Base-by-base conservation (phyloP, 2,329 filamentous ascomycete species). In the Fusarium devonianum region DNA sequence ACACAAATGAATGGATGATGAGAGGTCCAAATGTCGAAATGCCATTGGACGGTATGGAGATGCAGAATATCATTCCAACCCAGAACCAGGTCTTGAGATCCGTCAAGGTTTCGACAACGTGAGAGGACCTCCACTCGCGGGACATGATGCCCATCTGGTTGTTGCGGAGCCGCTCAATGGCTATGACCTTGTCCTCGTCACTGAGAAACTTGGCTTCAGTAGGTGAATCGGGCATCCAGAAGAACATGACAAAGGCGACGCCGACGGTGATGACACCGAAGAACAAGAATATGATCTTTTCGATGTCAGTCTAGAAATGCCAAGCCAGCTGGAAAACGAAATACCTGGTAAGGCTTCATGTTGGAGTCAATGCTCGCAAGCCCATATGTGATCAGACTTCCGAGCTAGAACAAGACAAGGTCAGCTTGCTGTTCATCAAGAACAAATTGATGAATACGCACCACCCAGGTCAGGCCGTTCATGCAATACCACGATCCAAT, bases 1-100 rank as follows among this genome's bases (percentile, higher is more conserved):
- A 84, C 1, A 83, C 82, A 47, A 86, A 86, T 0, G 78, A 77
- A 36, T 82, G 71, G 43, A 86, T 77, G 58, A 86, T 85, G 28
- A 86, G 69, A 1, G 80, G 80, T 0, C 83, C 83, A 55, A 85
- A 86, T 0, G 80, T 82, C 0, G 78, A 77, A 35, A 85, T 68
- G 7, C 83, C 82, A 4, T 82, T 83, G 23, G 77, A 81, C 0
- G 83, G 82, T 7, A 86, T 68, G 35, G 79, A 80, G 56, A 86
- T 80, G 38, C 79, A 72, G 28, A 82, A 76, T 57, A 81, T 75
- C 69, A 82, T 72, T n/a, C 65, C 58, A 21, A 83, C 78, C 79
- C 81, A 83, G 19, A 81, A 69, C 79, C 80, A 86, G 0, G 82
- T 84, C 66, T 87, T 86, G n/a, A 75, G 56, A 50, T 86, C 84